Conservation (phyloP, 306 rosid genomes). For the Castanea mollissima region DNA sequence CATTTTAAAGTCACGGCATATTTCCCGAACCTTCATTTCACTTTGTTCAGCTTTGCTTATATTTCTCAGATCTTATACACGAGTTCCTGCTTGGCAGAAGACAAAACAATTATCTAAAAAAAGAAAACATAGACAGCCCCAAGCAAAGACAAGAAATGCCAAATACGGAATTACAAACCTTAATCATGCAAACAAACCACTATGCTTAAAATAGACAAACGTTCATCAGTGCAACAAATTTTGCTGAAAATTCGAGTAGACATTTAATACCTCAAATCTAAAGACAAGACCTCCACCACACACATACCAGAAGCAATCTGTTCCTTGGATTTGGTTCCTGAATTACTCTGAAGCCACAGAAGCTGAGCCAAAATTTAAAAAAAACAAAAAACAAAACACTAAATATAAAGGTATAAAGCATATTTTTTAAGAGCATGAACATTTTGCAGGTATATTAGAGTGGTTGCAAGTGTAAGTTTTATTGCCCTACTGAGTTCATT, state of each 20-base stretch:
- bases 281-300: slow-evolving; percentile 69
- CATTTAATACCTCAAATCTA: background rate
- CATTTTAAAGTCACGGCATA: slow-evolving; percentile 94
- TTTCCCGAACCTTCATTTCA: slow-evolving; percentile 96
- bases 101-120: slow-evolving; percentile 6
- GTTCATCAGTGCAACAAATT: background rate
- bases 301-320: slow-evolving; percentile 93
- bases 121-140: background rate
- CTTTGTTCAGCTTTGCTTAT: slow-evolving; percentile 92
- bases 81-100: slow-evolving; percentile 63
- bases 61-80: slow-evolving; percentile 95
- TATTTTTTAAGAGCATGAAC: background rate
- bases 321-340: slow-evolving; percentile 95
- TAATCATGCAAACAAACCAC: background rate
- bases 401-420: background rate
- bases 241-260: background rate
- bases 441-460: background rate
- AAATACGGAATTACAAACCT: background rate
- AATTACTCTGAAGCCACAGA: slow-evolving; percentile 74
- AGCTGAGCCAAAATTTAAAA: slow-evolving; percentile 15
- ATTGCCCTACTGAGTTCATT: background rate
- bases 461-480: background rate
- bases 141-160: slow-evolving; percentile 5
- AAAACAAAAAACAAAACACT: background rate
- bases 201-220: background rate